A percentile compares a stretch with the other conserved stretches of the same genome.
Evolutionary conservation across 345 rosid genomes (phyloP).

Genomic region (Nasturtium officinale): DNA sequence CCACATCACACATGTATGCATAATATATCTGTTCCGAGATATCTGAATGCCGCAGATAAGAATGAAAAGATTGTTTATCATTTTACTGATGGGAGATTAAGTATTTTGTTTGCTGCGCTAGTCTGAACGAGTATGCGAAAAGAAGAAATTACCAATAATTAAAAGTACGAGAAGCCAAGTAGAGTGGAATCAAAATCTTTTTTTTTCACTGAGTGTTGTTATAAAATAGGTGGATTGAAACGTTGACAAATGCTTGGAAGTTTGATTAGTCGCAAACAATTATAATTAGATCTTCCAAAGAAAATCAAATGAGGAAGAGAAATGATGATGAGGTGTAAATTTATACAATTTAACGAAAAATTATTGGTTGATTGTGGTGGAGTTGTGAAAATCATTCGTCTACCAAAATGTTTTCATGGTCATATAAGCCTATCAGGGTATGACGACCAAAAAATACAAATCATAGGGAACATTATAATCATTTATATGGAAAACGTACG

Average conservation of each 20-base stretch:
- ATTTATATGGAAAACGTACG: constrained; percentile 3
- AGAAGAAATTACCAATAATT: background rate
- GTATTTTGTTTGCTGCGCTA: background rate
- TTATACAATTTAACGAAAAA: background rate
- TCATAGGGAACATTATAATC: constrained; percentile 29
- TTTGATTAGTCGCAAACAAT: background rate
- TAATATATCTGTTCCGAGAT: background rate
- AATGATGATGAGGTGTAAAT: constrained; percentile 4
- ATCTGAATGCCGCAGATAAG: background rate
- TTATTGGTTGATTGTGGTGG: constrained; percentile 29
- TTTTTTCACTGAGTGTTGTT: background rate
- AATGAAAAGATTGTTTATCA: background rate
- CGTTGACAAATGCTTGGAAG: constrained; percentile 2
- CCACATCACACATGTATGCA: background rate
- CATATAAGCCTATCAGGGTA: constrained; percentile 33
- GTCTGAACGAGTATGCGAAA: background rate
- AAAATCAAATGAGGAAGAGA: background rate
- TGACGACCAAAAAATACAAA: constrained; percentile 24
- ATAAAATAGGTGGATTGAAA: background rate
- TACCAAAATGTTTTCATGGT: constrained; percentile 24
- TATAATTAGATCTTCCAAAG: constrained; percentile 1
- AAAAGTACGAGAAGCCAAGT: background rate
- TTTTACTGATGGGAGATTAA: background rate
- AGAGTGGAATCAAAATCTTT: background rate
- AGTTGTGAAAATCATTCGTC: constrained; percentile 17